These are phyloP conservation scores for Lentinula novae-zelandiae DNA, from an alignment of 1,284 basidiomycete genomes.

Conservation along the genomic window DNA sequence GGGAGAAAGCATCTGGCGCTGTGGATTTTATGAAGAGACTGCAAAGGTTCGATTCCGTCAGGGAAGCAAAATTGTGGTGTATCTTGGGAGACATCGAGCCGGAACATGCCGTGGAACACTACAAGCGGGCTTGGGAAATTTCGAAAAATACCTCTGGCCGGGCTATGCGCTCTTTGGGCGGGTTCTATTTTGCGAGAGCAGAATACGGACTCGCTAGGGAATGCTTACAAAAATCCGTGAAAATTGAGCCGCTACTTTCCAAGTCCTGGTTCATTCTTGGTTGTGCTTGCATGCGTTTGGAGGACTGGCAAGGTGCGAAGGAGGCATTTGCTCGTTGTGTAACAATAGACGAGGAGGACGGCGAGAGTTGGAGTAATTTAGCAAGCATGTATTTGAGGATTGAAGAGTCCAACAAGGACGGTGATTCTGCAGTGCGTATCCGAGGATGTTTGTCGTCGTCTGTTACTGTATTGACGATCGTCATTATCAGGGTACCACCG, in stretches of 20 bases:
- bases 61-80: slow-evolving; percentile 95
- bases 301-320: slow-evolving; percentile 82
- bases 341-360: slow-evolving; percentile 91
- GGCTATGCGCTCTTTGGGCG: slow-evolving; percentile 89
- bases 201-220: slow-evolving; percentile 65
- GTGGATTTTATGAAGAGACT: slow-evolving; percentile 30
- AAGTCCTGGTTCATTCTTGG: slow-evolving; percentile 96
- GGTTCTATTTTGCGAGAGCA: slow-evolving; percentile 70
- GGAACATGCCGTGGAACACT: slow-evolving; percentile 63
- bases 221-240: slow-evolving; percentile 72
- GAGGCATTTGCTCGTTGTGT: slow-evolving; percentile 87
- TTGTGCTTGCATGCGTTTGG: slow-evolving; percentile 78
- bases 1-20: slow-evolving; percentile 47
- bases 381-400: slow-evolving; percentile 92
- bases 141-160: slow-evolving; percentile 80
- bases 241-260: slow-evolving; percentile 86
- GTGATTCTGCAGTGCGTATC: slow-evolving; percentile 26
- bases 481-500: slow-evolving; percentile 14
- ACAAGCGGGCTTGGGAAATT: slow-evolving; percentile 81
- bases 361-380: slow-evolving; percentile 97
- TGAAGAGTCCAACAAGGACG: slow-evolving; percentile 27
- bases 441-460: slow-evolving; percentile 14
- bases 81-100: slow-evolving; percentile 91
- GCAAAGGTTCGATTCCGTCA: slow-evolving; percentile 54
- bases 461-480: neutral